A percentile compares a stretch with the other conserved stretches of the same genome.
These are phyloP conservation scores for Neopestalotiopsis clavispora DNA, from an alignment of 2,329 filamentous ascomycete genomes.

Conservation along the genomic window DNA sequence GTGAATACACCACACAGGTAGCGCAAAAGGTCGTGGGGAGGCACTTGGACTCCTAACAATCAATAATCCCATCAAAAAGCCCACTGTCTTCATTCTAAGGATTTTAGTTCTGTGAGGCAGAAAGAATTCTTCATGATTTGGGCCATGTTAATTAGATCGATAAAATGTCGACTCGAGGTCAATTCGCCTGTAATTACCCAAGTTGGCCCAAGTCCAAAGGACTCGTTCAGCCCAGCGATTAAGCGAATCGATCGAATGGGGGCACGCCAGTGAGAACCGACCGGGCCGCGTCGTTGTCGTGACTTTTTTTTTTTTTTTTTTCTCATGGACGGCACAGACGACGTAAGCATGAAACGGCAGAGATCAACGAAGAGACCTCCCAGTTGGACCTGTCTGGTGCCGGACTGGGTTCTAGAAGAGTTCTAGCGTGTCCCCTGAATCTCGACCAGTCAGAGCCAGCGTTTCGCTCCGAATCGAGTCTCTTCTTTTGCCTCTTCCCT, in stretches of 20 bases:
- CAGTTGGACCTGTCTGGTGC: neutral
- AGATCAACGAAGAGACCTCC: neutral
- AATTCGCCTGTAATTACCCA: slow-evolving; percentile 5
- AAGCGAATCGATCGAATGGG: neutral
- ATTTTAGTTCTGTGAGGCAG: neutral
- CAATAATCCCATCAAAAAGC: neutral
- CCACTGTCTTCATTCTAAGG: neutral
- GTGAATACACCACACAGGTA: neutral
- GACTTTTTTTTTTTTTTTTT: neutral
- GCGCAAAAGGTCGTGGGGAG: neutral
- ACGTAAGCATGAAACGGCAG: neutral
- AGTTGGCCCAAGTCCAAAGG: neutral
- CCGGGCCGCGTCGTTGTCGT: neutral
- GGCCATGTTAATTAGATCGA: neutral
- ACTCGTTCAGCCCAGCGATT: no score
- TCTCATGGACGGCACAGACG: neutral
- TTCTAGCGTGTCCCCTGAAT: slow-evolving; percentile 8
- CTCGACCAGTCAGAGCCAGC: neutral
- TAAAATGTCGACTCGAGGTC: neutral
- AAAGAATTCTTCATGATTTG: neutral
- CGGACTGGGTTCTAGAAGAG: slow-evolving; percentile 1
- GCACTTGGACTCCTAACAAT: neutral
- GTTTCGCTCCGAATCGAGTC: neutral
- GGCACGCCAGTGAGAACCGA: neutral
- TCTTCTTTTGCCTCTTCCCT: neutral